phyloP scores from a whole-genome alignment of 495 filamentous ascomycete genomes.

The Penicillium pulvis region DNA sequence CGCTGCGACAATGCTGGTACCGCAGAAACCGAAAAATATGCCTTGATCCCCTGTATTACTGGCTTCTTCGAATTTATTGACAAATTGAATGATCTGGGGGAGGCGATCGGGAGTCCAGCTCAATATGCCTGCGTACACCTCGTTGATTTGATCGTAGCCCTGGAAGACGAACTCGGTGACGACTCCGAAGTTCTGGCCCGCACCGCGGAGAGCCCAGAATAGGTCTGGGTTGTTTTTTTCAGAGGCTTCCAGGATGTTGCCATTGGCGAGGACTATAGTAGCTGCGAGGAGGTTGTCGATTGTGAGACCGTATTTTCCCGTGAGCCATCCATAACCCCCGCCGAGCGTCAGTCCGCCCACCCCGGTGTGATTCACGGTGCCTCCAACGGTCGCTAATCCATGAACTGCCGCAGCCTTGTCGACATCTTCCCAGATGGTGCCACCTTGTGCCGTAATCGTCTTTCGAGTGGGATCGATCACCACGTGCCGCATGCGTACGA shows the following conservation, averaged over 20 bases:
- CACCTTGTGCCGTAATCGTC: constrained; percentile 54
- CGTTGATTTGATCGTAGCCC: background rate
- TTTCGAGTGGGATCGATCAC: constrained; percentile 39
- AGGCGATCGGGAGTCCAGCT: background rate
- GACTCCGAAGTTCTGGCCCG: background rate
- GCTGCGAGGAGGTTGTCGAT: constrained; percentile 55
- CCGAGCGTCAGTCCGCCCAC: constrained; percentile 62
- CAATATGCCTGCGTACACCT: background rate
- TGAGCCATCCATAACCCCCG: constrained; percentile 58
- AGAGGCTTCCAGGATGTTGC: constrained; percentile 9
- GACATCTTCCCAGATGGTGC: constrained; percentile 57
- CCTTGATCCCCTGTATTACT: background rate
- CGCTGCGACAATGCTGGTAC: background rate
- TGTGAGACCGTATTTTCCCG: constrained; percentile 49
- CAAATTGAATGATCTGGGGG: background rate
- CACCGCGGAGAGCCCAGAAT: background rate
- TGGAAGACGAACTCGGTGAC: background rate
- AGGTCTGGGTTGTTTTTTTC: background rate
- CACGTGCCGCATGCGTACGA: background rate
- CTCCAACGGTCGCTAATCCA: constrained; percentile 58
- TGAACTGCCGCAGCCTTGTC: constrained; percentile 51
- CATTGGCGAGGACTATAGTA: constrained; percentile 54
- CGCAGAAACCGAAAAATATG: background rate
- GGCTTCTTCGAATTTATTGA: background rate
- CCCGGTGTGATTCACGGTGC: constrained; percentile 62